Percentiles rank a stretch among this genome's conserved stretches.
Conservation (phyloP, 1,284 basidiomycete species). For the Irpex sp. region DNA sequence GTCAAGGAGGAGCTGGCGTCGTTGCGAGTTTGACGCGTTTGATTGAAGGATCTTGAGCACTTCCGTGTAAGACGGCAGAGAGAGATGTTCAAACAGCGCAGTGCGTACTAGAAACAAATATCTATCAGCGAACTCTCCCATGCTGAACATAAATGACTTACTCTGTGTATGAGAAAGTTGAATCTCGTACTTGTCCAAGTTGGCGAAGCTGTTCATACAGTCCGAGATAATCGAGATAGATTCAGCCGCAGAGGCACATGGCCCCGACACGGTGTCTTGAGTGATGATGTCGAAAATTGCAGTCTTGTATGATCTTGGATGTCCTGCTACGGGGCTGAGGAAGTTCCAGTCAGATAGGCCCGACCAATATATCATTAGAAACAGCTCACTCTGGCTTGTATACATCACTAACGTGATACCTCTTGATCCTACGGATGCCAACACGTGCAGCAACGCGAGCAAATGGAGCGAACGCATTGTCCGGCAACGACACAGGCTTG, state of each 20-base stretch:
- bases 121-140: background rate
- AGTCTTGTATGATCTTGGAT: constrained; percentile 66
- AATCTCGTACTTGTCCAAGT: constrained; percentile 62
- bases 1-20: constrained; percentile 61
- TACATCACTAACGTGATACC: constrained; percentile 80
- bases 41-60: constrained; percentile 62
- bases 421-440: constrained; percentile 79
- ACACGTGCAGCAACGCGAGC: constrained; percentile 80
- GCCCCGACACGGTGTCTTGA: constrained; percentile 58
- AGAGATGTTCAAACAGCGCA: constrained; percentile 55
- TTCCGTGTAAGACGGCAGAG: constrained; percentile 45
- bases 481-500: constrained; percentile 78
- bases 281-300: constrained; percentile 81
- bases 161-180: constrained; percentile 72
- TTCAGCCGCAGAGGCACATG: constrained; percentile 65
- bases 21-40: constrained; percentile 64
- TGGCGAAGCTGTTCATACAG: constrained; percentile 68
- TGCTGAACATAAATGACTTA: constrained; percentile 30
- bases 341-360: constrained; percentile 4
- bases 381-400: constrained; percentile 58
- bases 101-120: constrained; percentile 50
- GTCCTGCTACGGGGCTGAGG: constrained; percentile 57
- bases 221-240: constrained; percentile 63
- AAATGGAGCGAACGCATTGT: constrained; percentile 78
- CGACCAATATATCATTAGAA: background rate